A percentile compares a stretch with the other conserved stretches of the same genome.
phyloP scores from a whole-genome alignment of 345 rosid species.

The Garcia nutans region DNA sequence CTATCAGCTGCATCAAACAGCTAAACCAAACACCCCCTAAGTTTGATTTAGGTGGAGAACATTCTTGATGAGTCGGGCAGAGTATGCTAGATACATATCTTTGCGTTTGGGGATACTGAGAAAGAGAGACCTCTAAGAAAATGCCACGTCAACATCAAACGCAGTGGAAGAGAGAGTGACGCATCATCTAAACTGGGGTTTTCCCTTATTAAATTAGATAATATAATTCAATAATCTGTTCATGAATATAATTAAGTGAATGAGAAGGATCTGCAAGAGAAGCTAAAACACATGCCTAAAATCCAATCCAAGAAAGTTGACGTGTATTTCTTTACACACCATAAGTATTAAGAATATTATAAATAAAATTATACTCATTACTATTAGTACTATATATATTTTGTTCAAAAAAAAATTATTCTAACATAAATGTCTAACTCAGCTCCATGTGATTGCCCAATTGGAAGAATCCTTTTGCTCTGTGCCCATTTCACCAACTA shows the following conservation, averaged over 20 bases:
- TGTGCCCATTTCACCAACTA: conserved; percentile 5
- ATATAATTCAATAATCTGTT: no score
- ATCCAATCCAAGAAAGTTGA: neutral
- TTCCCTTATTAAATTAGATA: neutral
- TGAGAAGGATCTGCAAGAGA: conserved; percentile 25
- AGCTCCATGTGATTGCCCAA: conserved; percentile 25
- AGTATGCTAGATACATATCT: no score
- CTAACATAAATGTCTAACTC: neutral
- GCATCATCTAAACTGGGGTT: conserved; percentile 17
- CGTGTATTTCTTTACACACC: neutral
- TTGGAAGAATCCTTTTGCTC: neutral
- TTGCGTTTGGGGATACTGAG: no score
- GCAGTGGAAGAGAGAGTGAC: conserved; percentile 12
- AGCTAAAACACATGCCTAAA: conserved; percentile 17
- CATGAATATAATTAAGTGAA: no score
- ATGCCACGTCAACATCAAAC: conserved; percentile 15
- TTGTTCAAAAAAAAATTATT: no score
- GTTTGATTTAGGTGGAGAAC: no score
- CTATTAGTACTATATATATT: no score
- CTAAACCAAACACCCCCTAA: no score
- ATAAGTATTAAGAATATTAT: neutral
- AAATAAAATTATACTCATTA: no score
- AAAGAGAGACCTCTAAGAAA: neutral
- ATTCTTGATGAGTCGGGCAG: no score
- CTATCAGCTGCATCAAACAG: no score